Evolutionary conservation across 495 filamentous ascomycete species (phyloP).

Genomic region (Tuber umbilicatum): DNA sequence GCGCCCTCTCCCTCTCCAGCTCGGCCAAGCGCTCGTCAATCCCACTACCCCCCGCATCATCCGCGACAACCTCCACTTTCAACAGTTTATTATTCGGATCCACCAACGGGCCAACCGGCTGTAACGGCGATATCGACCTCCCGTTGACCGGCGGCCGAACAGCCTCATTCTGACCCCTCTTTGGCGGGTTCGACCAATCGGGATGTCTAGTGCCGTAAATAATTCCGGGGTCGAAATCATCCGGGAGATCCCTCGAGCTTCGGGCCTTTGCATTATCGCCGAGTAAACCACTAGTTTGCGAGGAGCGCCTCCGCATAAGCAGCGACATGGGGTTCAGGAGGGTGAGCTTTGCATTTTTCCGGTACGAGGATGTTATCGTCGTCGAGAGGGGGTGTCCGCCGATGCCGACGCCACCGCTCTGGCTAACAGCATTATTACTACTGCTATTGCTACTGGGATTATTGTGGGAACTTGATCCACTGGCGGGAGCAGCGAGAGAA

Average conservation of each 20-base stretch:
- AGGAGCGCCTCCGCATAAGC: slow-evolving; percentile 56
- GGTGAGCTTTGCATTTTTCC: slow-evolving; percentile 56
- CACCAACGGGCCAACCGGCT: slow-evolving; percentile 11
- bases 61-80: slow-evolving; percentile 27
- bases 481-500: slow-evolving; percentile 7
- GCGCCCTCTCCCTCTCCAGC: slow-evolving; percentile 46
- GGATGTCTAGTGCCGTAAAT: slow-evolving; percentile 41
- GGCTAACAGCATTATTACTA: slow-evolving; percentile 6
- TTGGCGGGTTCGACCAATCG: slow-evolving; percentile 40
- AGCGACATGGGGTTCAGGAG: slow-evolving; percentile 67
- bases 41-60: slow-evolving; percentile 2
- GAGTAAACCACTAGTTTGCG: slow-evolving; percentile 42
- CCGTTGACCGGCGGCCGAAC: slow-evolving; percentile 25
- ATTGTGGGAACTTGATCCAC: slow-evolving; percentile 3
- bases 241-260: slow-evolving; percentile 50
- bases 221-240: slow-evolving; percentile 67
- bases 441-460: neutral
- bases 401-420: neutral
- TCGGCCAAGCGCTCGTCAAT: neutral
- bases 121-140: slow-evolving; percentile 10
- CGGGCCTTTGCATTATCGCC: slow-evolving; percentile 40
- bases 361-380: slow-evolving; percentile 17
- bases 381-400: neutral
- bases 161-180: slow-evolving; percentile 17
- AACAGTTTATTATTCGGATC: slow-evolving; percentile 18